phyloP scores from a whole-genome alignment of 352 stramenopile species.

The Pythium biforme region DNA sequence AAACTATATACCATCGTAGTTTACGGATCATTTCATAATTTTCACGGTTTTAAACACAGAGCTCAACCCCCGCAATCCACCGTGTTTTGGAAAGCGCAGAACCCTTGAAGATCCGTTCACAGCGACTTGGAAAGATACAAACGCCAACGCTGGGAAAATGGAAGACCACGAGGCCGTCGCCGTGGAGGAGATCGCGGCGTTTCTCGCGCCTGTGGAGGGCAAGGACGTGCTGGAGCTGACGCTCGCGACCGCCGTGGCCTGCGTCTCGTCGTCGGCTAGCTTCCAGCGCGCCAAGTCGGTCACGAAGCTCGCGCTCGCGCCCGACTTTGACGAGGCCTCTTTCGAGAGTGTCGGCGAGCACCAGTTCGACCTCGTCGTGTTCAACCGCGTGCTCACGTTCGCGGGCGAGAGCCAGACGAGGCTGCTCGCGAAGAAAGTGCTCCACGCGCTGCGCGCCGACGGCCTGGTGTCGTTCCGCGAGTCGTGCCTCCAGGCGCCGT shows the following conservation, averaged over 20 bases:
- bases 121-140: background rate
- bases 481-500: slow-evolving; percentile 37
- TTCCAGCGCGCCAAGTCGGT: slow-evolving; percentile 28
- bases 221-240: slow-evolving; percentile 40
- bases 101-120: slow-evolving; percentile 7
- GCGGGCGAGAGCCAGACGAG: slow-evolving; percentile 28
- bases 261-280: slow-evolving; percentile 16
- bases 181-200: slow-evolving; percentile 28
- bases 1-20: slow-evolving; percentile 18
- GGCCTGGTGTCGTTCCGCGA: slow-evolving; percentile 37
- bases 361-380: slow-evolving; percentile 37
- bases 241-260: slow-evolving; percentile 23
- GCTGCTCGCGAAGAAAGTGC: slow-evolving; percentile 27
- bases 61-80: background rate
- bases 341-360: slow-evolving; percentile 17
- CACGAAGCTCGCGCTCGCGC: slow-evolving; percentile 25
- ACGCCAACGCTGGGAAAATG: background rate
- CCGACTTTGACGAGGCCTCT: slow-evolving; percentile 30
- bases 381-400: slow-evolving; percentile 43
- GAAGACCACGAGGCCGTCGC: slow-evolving; percentile 24
- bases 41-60: too few relatives aligned
- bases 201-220: slow-evolving; percentile 23
- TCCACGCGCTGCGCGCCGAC: slow-evolving; percentile 31
- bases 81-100: slow-evolving; percentile 4
- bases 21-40: too few relatives aligned